phyloP scores from a whole-genome alignment of 1,284 basidiomycete species.

The Mycena citricolor region DNA sequence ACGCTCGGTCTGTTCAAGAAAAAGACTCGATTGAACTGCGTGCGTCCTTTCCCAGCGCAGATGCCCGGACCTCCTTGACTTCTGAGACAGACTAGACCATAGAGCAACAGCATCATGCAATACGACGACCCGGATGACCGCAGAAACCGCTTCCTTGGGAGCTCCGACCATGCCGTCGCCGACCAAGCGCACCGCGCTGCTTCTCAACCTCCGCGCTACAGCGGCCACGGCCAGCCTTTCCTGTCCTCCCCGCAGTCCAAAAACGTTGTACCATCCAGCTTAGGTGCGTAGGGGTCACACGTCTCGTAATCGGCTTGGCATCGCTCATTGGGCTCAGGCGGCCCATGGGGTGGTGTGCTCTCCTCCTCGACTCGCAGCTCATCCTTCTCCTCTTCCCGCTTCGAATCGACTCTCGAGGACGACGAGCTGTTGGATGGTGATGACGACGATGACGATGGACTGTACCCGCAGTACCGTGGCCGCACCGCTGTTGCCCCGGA shows the following conservation, averaged over 20 bases:
- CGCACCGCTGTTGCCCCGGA: conserved; percentile 50
- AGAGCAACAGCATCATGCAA: no score
- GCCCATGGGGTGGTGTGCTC: conserved; percentile 38
- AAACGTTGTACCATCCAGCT: conserved; percentile 47
- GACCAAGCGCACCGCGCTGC: conserved; percentile 59
- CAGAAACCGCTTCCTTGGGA: conserved; percentile 49
- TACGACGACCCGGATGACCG: no score
- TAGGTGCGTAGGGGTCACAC: no score
- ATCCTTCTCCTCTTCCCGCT: conserved; percentile 31
- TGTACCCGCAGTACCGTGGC: conserved; percentile 46
- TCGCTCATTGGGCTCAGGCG: conserved; percentile 27
- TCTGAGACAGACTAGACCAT: no score
- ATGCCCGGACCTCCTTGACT: no score
- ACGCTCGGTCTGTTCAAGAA: no score
- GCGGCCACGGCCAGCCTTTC: conserved; percentile 46
- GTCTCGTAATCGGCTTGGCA: conserved; percentile 38
- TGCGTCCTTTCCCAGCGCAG: no score
- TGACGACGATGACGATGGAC: conserved; percentile 50
- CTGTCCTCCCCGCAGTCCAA: conserved; percentile 51
- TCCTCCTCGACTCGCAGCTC: conserved; percentile 31
- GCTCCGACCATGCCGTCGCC: conserved; percentile 31
- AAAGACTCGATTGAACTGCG: no score
- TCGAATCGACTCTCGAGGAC: conserved; percentile 70
- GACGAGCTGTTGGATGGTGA: conserved; percentile 64
- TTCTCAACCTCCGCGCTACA: conserved; percentile 62